A percentile compares a stretch with the other conserved stretches of the same genome.
Evolutionary conservation across 1,139 yeast species (phyloP).

Genomic region (Pichia sp.): DNA sequence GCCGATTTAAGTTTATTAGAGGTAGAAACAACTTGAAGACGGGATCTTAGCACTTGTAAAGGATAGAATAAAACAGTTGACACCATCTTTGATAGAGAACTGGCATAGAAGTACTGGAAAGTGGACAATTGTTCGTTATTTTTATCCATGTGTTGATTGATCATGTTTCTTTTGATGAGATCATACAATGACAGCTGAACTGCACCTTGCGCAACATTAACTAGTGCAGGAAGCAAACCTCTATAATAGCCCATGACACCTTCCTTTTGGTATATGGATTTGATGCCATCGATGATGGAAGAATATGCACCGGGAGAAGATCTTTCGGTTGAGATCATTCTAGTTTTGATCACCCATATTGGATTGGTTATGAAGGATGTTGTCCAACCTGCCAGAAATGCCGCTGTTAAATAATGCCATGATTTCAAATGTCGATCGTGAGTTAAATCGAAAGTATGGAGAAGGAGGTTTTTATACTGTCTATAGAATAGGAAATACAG

Average conservation of each 20-base stretch:
- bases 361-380: slow-evolving; percentile 84
- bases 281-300: slow-evolving; percentile 51
- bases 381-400: slow-evolving; percentile 63
- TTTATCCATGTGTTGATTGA: background rate
- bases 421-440: slow-evolving; percentile 24
- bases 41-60: slow-evolving; percentile 71
- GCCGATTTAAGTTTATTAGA: slow-evolving; percentile 8
- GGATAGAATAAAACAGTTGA: slow-evolving; percentile 76
- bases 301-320: slow-evolving; percentile 45
- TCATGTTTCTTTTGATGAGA: slow-evolving; percentile 43
- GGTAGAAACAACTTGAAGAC: slow-evolving; percentile 50
- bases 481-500: slow-evolving; percentile 73
- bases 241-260: slow-evolving; percentile 73
- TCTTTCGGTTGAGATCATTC: slow-evolving; percentile 61
- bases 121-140: slow-evolving; percentile 35
- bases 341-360: slow-evolving; percentile 84
- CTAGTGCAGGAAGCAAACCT: slow-evolving; percentile 74
- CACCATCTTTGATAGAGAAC: slow-evolving; percentile 62
- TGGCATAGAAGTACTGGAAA: slow-evolving; percentile 53
- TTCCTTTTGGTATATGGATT: slow-evolving; percentile 47
- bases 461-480: slow-evolving; percentile 38
- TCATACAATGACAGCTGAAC: slow-evolving; percentile 84
- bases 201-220: slow-evolving; percentile 86
- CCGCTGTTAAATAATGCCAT: slow-evolving; percentile 42
- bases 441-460: slow-evolving; percentile 5